Evolutionary conservation across 2,329 filamentous ascomycete genomes (phyloP).

Genomic region (Ophiocordyceps australis): DNA sequence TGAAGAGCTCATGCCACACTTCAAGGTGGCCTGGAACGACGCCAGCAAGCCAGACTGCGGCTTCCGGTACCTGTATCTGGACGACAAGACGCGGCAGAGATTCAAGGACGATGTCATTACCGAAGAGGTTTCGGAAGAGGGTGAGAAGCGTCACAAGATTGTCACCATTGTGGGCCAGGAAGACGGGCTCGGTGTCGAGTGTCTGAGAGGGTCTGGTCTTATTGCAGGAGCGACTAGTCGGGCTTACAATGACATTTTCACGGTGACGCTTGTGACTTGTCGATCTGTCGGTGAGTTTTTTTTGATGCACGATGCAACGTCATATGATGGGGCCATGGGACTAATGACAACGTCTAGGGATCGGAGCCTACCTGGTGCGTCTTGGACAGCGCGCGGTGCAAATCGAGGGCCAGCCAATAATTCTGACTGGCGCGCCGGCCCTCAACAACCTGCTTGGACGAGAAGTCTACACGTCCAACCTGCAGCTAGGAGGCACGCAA

Average conservation of each 20-base stretch:
- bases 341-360: slow-evolving; percentile 31
- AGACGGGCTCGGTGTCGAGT: slow-evolving; percentile 95
- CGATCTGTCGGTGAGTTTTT: slow-evolving; percentile 66
- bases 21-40: slow-evolving; percentile 95
- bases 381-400: slow-evolving; percentile 97
- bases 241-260: slow-evolving; percentile 98
- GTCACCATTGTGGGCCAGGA: slow-evolving; percentile 84
- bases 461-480: slow-evolving; percentile 96
- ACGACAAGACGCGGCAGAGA: slow-evolving; percentile 66
- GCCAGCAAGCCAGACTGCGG: slow-evolving; percentile 61
- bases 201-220: slow-evolving; percentile 87
- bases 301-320: too few relatives aligned
- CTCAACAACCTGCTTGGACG: slow-evolving; percentile 97
- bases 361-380: slow-evolving; percentile 95
- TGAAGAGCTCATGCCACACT: slow-evolving; percentile 91
- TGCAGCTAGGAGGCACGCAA: slow-evolving; percentile 98
- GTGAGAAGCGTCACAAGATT: slow-evolving; percentile 86
- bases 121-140: slow-evolving; percentile 69
- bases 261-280: slow-evolving; percentile 91
- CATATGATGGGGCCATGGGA: too few relatives aligned
- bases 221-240: slow-evolving; percentile 95
- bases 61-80: slow-evolving; percentile 95
- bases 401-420: slow-evolving; percentile 97
- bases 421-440: slow-evolving; percentile 89
- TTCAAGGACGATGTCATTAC: slow-evolving; percentile 65